phyloP scores from a whole-genome alignment of 139 green algal genomes.

The Parachlorella kessleri region DNA sequence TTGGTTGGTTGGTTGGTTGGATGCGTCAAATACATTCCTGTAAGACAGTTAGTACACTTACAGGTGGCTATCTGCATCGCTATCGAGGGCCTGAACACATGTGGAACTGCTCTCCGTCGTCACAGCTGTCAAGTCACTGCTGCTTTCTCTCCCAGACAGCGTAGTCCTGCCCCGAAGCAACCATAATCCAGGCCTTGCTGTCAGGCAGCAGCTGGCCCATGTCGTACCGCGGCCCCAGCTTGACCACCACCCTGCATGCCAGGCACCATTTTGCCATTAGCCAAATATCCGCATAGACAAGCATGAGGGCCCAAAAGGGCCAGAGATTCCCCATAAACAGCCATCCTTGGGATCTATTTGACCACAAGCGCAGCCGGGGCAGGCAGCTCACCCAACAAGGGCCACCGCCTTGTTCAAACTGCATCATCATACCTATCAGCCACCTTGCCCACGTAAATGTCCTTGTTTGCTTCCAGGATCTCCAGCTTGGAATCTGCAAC shows the following conservation, averaged over 20 bases:
- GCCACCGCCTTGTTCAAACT: background rate
- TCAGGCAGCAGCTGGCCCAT: constrained; percentile 43
- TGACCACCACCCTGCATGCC: constrained; percentile 40
- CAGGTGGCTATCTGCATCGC: too few species aligned
- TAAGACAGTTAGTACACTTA: too few species aligned
- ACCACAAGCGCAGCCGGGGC: background rate
- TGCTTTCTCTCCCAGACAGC: too few species aligned
- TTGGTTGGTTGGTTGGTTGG: too few species aligned
- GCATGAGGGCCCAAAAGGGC: background rate
- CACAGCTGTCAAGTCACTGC: too few species aligned
- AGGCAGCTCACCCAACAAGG: background rate
- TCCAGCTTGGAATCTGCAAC: constrained; percentile 57
- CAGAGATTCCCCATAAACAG: background rate
- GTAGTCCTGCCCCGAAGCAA: too few species aligned
- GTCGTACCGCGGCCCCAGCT: constrained; percentile 61
- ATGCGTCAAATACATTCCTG: too few species aligned
- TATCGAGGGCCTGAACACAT: too few species aligned
- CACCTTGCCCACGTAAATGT: constrained; percentile 74
- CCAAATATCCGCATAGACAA: background rate
- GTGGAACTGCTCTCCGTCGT: too few species aligned
- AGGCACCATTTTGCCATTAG: background rate
- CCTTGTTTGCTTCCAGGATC: constrained; percentile 62
- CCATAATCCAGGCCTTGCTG: too few species aligned
- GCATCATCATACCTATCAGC: constrained; percentile 7
- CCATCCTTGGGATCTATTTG: background rate